These are phyloP conservation scores for Botryotinia narcissicola DNA, from an alignment of 2,329 filamentous ascomycete genomes.

Conservation along the genomic window DNA sequence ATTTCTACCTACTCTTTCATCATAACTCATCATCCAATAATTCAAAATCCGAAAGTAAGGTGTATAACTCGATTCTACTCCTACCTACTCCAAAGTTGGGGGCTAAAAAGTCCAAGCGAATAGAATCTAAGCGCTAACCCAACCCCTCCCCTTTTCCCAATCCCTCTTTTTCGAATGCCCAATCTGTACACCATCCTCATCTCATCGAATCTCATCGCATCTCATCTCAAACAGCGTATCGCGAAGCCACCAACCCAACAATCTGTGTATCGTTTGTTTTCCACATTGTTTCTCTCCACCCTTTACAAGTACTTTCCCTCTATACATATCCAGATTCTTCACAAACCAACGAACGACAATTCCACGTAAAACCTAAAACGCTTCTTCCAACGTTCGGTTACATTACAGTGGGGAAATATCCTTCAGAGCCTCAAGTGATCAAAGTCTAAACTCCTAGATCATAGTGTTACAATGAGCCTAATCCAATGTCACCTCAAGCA, in stretches of 20 bases:
- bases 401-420: neutral
- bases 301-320: neutral
- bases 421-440: neutral
- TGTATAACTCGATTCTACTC: neutral
- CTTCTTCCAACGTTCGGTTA: neutral
- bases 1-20: neutral
- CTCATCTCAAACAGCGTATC: constrained; percentile 1
- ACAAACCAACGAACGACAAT: neutral
- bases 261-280: neutral
- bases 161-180: neutral
- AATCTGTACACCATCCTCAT: neutral
- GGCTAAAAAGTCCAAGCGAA: neutral
- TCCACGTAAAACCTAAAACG: neutral
- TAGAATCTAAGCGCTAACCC: neutral
- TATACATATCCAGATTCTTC: too few species aligned
- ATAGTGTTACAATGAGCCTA: neutral
- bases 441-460: neutral
- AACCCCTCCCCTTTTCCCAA: neutral
- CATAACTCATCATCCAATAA: neutral
- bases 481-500: neutral
- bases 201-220: neutral
- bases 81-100: neutral
- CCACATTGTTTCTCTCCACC: neutral
- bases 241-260: neutral
- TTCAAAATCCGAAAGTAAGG: neutral